These are phyloP conservation scores for Neurospora tetrasperma DNA, from an alignment of 495 filamentous ascomycete species.

Conservation along the genomic window DNA sequence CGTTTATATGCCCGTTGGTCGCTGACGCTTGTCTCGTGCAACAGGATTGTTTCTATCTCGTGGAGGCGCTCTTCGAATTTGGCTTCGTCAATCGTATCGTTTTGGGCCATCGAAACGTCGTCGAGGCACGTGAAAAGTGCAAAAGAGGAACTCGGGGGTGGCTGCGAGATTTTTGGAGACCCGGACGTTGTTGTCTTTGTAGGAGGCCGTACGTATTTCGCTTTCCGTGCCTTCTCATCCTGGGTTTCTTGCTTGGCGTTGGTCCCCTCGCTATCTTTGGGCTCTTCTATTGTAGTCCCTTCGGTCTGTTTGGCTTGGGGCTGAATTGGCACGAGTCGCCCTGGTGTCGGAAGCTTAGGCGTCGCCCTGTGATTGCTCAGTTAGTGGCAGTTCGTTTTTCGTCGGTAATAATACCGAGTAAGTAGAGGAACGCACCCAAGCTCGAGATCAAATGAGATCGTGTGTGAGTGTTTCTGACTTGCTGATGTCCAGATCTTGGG, in stretches of 20 bases:
- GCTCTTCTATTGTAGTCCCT: neutral
- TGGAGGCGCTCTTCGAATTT: slow-evolving; percentile 6
- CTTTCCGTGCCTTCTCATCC: neutral
- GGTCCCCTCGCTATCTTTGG: neutral
- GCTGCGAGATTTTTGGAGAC: neutral
- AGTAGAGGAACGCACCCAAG: neutral
- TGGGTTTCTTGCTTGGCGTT: neutral
- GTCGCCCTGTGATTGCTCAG: neutral
- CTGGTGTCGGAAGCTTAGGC: neutral
- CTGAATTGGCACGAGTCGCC: neutral
- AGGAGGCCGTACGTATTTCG: neutral
- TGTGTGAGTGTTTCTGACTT: neutral
- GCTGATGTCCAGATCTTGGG: slow-evolving; percentile 12
- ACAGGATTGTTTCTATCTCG: slow-evolving; percentile 11
- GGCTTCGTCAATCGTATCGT: slow-evolving; percentile 3
- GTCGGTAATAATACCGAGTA: neutral
- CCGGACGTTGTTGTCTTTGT: neutral
- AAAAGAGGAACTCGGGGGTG: neutral
- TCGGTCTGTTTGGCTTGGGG: neutral
- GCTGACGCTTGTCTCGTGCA: slow-evolving; percentile 8
- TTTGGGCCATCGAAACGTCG: neutral
- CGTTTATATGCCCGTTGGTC: slow-evolving; percentile 8
- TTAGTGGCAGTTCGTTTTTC: neutral
- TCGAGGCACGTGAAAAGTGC: slow-evolving; percentile 5
- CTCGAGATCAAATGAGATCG: neutral